A percentile compares a stretch with the other conserved stretches of the same genome.
phyloP scores from a whole-genome alignment of 1,139 yeast genomes.

The Torulaspora pretoriensis region DNA sequence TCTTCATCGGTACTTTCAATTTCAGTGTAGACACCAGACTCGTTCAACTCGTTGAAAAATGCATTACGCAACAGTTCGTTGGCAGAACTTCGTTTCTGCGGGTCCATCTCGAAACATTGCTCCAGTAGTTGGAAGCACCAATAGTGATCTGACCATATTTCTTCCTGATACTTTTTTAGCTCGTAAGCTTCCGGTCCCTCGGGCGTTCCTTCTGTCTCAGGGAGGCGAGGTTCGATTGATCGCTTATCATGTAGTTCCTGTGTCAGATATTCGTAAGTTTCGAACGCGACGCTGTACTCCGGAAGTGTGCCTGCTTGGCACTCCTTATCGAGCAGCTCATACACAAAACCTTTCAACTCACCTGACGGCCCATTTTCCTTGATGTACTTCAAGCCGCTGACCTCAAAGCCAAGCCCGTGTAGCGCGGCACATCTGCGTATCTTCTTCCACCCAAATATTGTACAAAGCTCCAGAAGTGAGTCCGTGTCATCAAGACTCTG shows the following conservation, averaged over 20 bases:
- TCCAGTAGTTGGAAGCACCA: conserved; percentile 37
- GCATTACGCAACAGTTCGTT: conserved; percentile 33
- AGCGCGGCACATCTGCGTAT: conserved; percentile 72
- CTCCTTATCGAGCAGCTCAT: conserved; percentile 34
- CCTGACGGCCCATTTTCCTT: conserved; percentile 29
- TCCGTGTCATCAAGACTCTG: conserved; percentile 90
- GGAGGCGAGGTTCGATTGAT: conserved; percentile 28
- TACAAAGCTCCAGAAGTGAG: conserved; percentile 78
- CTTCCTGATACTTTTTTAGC: conserved; percentile 32
- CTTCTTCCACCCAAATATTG: conserved; percentile 75
- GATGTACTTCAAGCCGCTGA: conserved; percentile 40
- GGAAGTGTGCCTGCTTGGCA: conserved; percentile 38
- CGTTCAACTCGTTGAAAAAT: conserved; percentile 33
- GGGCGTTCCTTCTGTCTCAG: conserved; percentile 17
- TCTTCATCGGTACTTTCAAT: conserved; percentile 26
- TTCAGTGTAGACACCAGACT: conserved; percentile 18
- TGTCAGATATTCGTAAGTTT: conserved; percentile 34
- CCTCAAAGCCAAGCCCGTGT: conserved; percentile 86
- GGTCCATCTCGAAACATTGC: conserved; percentile 37
- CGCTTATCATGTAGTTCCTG: conserved; percentile 26
- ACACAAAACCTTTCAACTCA: conserved; percentile 34
- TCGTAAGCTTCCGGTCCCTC: conserved; percentile 20
- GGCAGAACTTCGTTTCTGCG: conserved; percentile 35
- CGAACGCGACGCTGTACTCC: conserved; percentile 39
- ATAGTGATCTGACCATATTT: conserved; percentile 37